These are phyloP conservation scores for Diaporthe longicolla DNA, from an alignment of 2,329 filamentous ascomycete species.

Conservation along the genomic window DNA sequence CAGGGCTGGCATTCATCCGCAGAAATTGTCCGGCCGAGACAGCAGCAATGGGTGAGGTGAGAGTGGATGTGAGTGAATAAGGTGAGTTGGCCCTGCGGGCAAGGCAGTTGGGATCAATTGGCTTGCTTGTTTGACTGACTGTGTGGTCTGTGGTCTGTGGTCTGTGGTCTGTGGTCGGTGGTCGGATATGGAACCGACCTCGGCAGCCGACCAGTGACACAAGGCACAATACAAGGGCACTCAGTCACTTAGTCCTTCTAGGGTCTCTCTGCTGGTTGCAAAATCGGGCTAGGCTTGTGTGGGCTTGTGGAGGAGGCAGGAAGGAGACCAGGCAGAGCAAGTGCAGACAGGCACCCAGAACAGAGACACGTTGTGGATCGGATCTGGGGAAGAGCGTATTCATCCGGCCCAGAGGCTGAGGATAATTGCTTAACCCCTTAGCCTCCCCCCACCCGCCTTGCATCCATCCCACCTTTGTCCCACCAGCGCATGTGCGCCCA, in stretches of 20 bases:
- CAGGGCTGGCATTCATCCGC: slow-evolving; percentile 27
- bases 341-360: not conserved
- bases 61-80: not conserved
- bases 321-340: not conserved
- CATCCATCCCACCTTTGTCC: not conserved
- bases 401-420: not conserved
- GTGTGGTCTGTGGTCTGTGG: too few species aligned
- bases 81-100: not conserved
- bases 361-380: slow-evolving; percentile 19
- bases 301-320: not conserved
- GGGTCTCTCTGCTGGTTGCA: not conserved
- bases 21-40: not conserved
- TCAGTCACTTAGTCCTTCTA: too few species aligned
- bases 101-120: slow-evolving; percentile 10
- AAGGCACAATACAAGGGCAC: not conserved
- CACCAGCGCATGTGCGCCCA: not conserved
- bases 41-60: not conserved
- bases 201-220: slow-evolving; percentile 22
- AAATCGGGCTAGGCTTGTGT: slow-evolving; percentile 6
- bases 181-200: slow-evolving; percentile 25
- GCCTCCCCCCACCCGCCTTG: not conserved
- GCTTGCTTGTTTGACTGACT: not conserved
- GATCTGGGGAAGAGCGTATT: slow-evolving; percentile 28
- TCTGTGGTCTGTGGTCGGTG: too few species aligned
- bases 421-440: slow-evolving; percentile 18